phyloP scores from a whole-genome alignment of 768 basidiomycete species.

The Cystobasidium ongulense region DNA sequence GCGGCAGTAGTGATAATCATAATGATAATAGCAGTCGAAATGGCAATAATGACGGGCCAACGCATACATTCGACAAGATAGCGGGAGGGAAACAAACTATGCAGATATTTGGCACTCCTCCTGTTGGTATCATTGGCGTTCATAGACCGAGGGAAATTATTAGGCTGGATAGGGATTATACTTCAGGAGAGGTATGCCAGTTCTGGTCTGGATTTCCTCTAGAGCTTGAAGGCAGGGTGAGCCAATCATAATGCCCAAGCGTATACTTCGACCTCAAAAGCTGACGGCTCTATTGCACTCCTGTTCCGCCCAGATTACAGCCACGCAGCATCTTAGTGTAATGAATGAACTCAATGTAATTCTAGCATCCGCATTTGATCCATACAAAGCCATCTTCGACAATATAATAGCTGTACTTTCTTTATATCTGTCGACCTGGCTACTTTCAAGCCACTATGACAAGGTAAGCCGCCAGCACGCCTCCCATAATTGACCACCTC shows the following conservation, averaged over 20 bases:
- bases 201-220: conserved; percentile 81
- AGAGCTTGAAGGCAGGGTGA: conserved; percentile 84
- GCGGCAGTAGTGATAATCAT: not conserved
- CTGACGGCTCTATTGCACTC: conserved; percentile 10
- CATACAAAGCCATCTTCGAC: conserved; percentile 63
- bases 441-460: conserved; percentile 68
- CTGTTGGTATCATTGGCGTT: conserved; percentile 73
- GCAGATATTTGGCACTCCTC: conserved; percentile 54
- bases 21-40: not conserved
- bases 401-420: conserved; percentile 70
- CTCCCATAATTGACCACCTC: not conserved
- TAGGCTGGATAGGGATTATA: conserved; percentile 85
- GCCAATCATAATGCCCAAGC: conserved; percentile 41
- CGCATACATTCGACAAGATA: not conserved
- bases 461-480: conserved; percentile 54
- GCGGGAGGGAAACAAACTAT: not conserved
- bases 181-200: conserved; percentile 80
- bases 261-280: not conserved
- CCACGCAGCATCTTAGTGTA: conserved; percentile 78
- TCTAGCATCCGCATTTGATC: conserved; percentile 76
- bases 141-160: conserved; percentile 88
- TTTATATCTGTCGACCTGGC: conserved; percentile 66
- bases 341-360: conserved; percentile 83
- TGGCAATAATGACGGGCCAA: no score
- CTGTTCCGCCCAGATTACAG: conserved; percentile 59